These are phyloP conservation scores for Diaporthe vaccinii DNA, from an alignment of 2,329 filamentous ascomycete genomes.

Conservation along the genomic window DNA sequence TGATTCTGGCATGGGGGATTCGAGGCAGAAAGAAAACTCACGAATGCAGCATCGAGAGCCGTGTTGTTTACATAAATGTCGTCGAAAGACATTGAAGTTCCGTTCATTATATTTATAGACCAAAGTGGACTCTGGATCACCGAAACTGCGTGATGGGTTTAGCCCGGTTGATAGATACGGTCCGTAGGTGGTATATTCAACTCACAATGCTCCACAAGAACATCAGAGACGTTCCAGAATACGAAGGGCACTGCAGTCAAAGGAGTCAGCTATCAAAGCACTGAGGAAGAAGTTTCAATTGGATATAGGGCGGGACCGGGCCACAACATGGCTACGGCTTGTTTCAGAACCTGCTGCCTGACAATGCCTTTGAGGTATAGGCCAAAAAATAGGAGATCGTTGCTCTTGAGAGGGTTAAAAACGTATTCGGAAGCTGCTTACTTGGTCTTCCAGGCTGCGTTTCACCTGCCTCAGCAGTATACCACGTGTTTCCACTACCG, in stretches of 20 bases:
- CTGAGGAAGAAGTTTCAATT: too few species aligned
- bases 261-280: too few species aligned
- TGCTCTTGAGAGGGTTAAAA: too few species aligned
- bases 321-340: too few species aligned
- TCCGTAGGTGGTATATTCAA: neutral
- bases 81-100: slow-evolving; percentile 64
- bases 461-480: slow-evolving; percentile 59
- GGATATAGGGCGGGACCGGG: too few species aligned
- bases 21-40: neutral
- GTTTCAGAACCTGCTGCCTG: too few species aligned
- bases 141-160: slow-evolving; percentile 49
- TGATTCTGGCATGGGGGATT: neutral
- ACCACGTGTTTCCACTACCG: slow-evolving; percentile 69
- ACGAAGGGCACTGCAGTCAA: slow-evolving; percentile 62
- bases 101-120: slow-evolving; percentile 70
- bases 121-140: slow-evolving; percentile 66
- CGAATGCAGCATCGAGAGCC: slow-evolving; percentile 58
- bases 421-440: too few species aligned
- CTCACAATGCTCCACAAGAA: slow-evolving; percentile 62
- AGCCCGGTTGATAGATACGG: neutral
- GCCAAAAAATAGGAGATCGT: too few species aligned
- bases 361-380: too few species aligned
- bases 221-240: slow-evolving; percentile 69
- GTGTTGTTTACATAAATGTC: slow-evolving; percentile 66
- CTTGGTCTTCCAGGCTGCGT: slow-evolving; percentile 65